Conservation (phyloP, 768 basidiomycete genomes). For the Kwoniella mangroviensis region DNA sequence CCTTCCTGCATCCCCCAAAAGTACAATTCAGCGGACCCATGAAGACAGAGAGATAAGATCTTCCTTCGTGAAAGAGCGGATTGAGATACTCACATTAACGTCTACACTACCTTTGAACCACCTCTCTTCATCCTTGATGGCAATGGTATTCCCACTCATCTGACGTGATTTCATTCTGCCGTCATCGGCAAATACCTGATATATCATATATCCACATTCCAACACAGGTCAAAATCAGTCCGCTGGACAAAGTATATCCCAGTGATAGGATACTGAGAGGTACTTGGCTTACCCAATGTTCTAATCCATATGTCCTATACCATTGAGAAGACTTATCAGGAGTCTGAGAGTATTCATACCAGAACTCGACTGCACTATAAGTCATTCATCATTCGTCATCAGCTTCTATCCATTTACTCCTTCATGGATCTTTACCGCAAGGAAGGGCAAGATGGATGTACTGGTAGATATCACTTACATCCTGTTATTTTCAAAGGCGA, state of each 20-base stretch:
- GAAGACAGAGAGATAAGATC: background rate
- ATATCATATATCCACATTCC: background rate
- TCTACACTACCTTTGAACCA: slow-evolving; percentile 63
- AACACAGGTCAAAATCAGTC: too few species aligned
- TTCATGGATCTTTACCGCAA: too few species aligned
- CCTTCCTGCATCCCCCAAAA: slow-evolving; percentile 9
- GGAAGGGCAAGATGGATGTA: too few species aligned
- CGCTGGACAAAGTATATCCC: too few species aligned
- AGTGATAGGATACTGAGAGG: background rate
- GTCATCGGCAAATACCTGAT: slow-evolving; percentile 58
- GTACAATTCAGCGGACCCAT: background rate
- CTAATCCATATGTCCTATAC: slow-evolving; percentile 46
- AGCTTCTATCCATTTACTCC: background rate
- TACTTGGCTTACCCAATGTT: slow-evolving; percentile 63
- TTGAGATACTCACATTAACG: slow-evolving; percentile 33
- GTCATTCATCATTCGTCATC: background rate
- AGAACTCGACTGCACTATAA: slow-evolving; percentile 60
- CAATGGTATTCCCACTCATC: slow-evolving; percentile 58
- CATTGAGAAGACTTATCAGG: slow-evolving; percentile 35
- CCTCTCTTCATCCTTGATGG: slow-evolving; percentile 61
- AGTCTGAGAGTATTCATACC: slow-evolving; percentile 61
- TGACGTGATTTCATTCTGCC: slow-evolving; percentile 67
- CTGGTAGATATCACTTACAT: slow-evolving; percentile 53
- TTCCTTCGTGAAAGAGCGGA: background rate
- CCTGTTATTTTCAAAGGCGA: slow-evolving; percentile 64